Base-by-base conservation (phyloP, 2,329 filamentous ascomycete genomes). In the Phyllosticta paracitricarpa region DNA sequence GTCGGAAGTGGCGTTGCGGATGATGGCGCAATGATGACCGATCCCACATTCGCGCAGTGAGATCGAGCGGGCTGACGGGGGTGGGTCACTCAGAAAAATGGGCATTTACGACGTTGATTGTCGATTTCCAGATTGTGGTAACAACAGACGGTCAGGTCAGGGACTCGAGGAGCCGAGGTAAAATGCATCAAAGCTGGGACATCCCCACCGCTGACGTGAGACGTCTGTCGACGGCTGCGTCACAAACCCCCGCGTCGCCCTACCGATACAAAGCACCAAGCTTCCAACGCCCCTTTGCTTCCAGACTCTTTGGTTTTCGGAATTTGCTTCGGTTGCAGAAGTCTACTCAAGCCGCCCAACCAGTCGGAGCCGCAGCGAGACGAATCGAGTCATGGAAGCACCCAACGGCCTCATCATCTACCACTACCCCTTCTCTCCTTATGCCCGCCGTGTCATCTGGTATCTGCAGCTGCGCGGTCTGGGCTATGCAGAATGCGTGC, bases 391-490 rank as follows among this genome's bases (percentile, higher is more conserved):
- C 60, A 61, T 61, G 60, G 35, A 56, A 25, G 61, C 48, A 61
- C 71, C 72, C 17, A 77, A 76, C 63, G 69, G 73, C 19, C 80
- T 87, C 48, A 73, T 88, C 14, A 69, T 89, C 1, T 89, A 85
- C 71, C 84, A 87, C 71, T 89, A 89, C 70, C 71, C 76, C 1
- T 80, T 77, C 69, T 89, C 86, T 19, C 86, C 86, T 0, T 89
- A 82, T 67, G 85, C 83, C n/a, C 78, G 77, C 61, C 76, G 85
- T 63, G 70, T 89, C 35, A 72, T 79, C 30, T 88, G 85, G 83
- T 89, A 89, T 69, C 77, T 89, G 22, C 76, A 78, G 12, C 78
- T 89, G 1, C 81, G 86, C 48, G 80, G 81, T 26, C 87, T 89
- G 58, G 79, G 81, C 0, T 88, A 86, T 68, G 79, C 77, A 33